phyloP scores from a whole-genome alignment of 129 eudicot species.

The Helichrysum umbraculigerum region DNA sequence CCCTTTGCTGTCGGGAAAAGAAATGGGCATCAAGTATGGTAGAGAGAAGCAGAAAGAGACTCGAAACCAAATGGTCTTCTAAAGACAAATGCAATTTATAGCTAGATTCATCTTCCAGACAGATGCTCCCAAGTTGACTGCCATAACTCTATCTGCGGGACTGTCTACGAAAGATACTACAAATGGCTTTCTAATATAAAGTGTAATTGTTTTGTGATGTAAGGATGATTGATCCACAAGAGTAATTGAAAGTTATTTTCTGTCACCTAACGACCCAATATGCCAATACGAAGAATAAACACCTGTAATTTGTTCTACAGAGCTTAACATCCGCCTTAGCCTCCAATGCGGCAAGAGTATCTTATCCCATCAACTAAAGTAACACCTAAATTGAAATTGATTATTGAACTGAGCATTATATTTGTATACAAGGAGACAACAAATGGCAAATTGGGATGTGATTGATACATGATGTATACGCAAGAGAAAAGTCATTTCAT shows the following conservation, averaged over 20 bases:
- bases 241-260: not conserved
- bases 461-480: not conserved
- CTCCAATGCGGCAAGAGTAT: not conserved
- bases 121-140: not conserved
- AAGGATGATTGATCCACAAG: not conserved
- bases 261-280: not conserved
- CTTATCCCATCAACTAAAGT: slow-evolving; percentile 6
- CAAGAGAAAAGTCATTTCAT: slow-evolving; percentile 45
- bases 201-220: not conserved
- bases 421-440: slow-evolving; percentile 18
- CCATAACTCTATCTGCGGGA: not conserved
- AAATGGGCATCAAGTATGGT: slow-evolving; percentile 46
- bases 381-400: not conserved
- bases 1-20: slow-evolving; percentile 58
- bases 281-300: too few species aligned
- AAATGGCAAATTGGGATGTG: slow-evolving; percentile 1
- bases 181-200: not conserved
- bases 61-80: slow-evolving; percentile 45
- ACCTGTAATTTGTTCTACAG: not conserved
- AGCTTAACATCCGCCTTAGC: not conserved
- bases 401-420: slow-evolving; percentile 1
- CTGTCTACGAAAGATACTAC: not conserved
- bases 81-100: slow-evolving; percentile 15
- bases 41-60: slow-evolving; percentile 50
- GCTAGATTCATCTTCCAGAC: slow-evolving; percentile 20